phyloP scores from a whole-genome alignment of 306 rosid genomes.

The Trifolium pratense region DNA sequence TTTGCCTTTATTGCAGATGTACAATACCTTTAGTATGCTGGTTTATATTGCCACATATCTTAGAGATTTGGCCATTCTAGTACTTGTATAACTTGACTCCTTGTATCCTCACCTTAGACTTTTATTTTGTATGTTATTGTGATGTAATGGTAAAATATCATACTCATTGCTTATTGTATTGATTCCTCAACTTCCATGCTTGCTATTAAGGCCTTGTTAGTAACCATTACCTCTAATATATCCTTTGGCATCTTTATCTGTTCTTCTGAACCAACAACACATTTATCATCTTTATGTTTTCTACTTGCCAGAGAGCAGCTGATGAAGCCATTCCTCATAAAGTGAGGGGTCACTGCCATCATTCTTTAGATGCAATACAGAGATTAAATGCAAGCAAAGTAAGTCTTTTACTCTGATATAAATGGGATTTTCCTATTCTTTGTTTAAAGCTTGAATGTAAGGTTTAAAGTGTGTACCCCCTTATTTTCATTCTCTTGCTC shows the following conservation, averaged over 20 bases:
- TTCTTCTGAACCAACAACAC: conserved; percentile 1
- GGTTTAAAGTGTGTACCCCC: background rate
- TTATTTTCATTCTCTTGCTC: background rate
- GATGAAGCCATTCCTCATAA: conserved; percentile 71
- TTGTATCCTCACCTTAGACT: background rate
- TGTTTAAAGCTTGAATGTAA: conserved; percentile 9
- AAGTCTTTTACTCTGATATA: conserved; percentile 34
- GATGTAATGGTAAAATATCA: conserved; percentile 23
- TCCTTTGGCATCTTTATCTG: conserved; percentile 11
- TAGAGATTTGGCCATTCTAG: background rate
- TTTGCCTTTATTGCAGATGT: background rate
- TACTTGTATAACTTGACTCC: background rate
- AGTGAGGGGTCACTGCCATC: conserved; percentile 73
- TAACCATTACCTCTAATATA: conserved; percentile 8
- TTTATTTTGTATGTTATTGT: conserved; percentile 17
- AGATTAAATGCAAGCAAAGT: conserved; percentile 68
- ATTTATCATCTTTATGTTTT: conserved; percentile 34
- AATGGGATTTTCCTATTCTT: background rate
- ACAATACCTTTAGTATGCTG: background rate
- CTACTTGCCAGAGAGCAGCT: conserved; percentile 62
- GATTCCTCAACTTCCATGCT: conserved; percentile 28
- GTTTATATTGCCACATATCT: background rate
- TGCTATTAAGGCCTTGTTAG: background rate
- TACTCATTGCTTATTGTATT: conserved; percentile 8
- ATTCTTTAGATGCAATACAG: conserved; percentile 64